phyloP scores from a whole-genome alignment of 495 filamentous ascomycete genomes.

The Aspergillus taichungensis region DNA sequence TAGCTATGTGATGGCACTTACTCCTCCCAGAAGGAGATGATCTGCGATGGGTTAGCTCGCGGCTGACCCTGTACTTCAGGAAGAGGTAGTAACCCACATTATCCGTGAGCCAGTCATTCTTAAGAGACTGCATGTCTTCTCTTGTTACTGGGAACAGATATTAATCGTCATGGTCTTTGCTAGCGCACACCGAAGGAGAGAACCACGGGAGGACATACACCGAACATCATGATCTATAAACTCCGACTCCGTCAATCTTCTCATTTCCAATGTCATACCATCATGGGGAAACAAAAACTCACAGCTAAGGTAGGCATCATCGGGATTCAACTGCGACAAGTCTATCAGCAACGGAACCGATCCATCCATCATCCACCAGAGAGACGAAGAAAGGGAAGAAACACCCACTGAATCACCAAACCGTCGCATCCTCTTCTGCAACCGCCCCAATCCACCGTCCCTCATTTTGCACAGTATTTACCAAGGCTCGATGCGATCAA shows the following conservation, averaged over 20 bases:
- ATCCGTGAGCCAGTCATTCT: conserved; percentile 96
- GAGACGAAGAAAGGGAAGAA: background rate
- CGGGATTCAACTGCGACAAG: conserved; percentile 47
- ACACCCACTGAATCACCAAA: conserved; percentile 36
- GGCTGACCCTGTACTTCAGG: background rate
- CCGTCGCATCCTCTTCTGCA: conserved; percentile 35
- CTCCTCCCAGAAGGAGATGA: conserved; percentile 97
- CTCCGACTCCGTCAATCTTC: conserved; percentile 10
- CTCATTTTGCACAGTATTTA: conserved; percentile 18
- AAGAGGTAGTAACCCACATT: conserved; percentile 53
- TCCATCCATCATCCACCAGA: background rate
- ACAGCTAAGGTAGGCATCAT: conserved; percentile 69
- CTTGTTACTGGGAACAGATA: conserved; percentile 50
- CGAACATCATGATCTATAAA: conserved; percentile 58
- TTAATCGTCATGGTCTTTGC: background rate
- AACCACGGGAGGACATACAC: conserved; percentile 39
- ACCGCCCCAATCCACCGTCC: conserved; percentile 31
- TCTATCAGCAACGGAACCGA: conserved; percentile 3
- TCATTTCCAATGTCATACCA: background rate
- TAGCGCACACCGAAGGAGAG: background rate
- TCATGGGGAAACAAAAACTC: conserved; percentile 23
- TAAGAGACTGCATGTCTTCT: conserved; percentile 80
- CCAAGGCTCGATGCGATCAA: too few species aligned
- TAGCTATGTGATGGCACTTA: conserved; percentile 35
- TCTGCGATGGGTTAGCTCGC: conserved; percentile 20